phyloP scores from a whole-genome alignment of 495 filamentous ascomycete species.

The Penicillium maclennaniae region DNA sequence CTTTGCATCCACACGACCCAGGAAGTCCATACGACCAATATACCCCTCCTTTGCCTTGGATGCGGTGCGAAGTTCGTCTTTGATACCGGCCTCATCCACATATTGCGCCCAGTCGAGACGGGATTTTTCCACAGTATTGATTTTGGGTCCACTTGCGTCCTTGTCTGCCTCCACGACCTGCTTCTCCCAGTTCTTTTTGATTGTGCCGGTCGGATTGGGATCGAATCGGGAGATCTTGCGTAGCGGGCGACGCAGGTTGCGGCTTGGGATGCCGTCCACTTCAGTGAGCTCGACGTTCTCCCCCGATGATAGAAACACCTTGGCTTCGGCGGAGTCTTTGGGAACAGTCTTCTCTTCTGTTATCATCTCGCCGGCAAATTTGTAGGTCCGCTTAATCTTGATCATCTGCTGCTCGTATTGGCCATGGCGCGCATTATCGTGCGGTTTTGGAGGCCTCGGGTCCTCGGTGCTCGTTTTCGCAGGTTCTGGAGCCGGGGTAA shows the following conservation, averaged over 20 bases:
- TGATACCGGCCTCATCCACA: constrained; percentile 87
- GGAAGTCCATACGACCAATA: constrained; percentile 80
- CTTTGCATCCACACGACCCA: constrained; percentile 73
- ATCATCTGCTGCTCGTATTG: constrained; percentile 51
- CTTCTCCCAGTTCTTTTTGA: constrained; percentile 52
- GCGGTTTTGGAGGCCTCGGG: constrained; percentile 15
- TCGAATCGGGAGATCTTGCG: constrained; percentile 79
- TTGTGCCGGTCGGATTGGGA: constrained; percentile 52
- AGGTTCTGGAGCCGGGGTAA: constrained; percentile 11
- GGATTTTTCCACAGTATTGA: constrained; percentile 96
- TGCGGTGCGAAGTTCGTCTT: constrained; percentile 80
- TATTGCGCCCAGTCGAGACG: constrained; percentile 92
- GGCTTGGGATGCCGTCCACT: constrained; percentile 18
- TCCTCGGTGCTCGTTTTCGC: constrained; percentile 20
- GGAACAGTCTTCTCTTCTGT: constrained; percentile 79
- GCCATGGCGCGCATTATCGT: constrained; percentile 11
- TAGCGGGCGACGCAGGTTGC: constrained; percentile 59
- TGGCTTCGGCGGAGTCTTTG: constrained; percentile 76
- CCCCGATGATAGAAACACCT: constrained; percentile 62
- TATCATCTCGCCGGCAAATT: constrained; percentile 83
- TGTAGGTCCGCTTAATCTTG: constrained; percentile 82
- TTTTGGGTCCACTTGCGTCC: constrained; percentile 65
- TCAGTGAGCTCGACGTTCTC: constrained; percentile 39
- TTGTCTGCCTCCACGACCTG: constrained; percentile 25
- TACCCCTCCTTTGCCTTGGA: constrained; percentile 83